Percentiles rank a stretch among this genome's conserved stretches.
Conservation (phyloP, 495 filamentous ascomycete species). For the Penicillium lagena region DNA sequence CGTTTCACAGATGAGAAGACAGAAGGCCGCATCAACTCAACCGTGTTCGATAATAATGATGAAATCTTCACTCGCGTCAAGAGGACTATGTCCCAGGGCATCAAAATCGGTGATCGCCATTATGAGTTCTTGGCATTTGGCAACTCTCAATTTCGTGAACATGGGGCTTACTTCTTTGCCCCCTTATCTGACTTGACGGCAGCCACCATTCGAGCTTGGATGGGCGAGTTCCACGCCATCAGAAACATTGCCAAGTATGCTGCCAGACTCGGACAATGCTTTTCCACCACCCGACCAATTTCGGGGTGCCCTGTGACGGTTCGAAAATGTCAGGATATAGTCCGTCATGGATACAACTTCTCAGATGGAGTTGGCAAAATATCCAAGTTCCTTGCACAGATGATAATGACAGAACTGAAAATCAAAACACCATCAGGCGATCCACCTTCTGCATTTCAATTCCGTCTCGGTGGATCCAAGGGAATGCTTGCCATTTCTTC, state of each 20-base stretch:
- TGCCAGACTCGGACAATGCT: slow-evolving; percentile 86
- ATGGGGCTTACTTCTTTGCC: slow-evolving; percentile 87
- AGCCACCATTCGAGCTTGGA: slow-evolving; percentile 76
- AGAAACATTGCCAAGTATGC: slow-evolving; percentile 75
- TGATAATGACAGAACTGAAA: slow-evolving; percentile 59
- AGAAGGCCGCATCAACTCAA: slow-evolving; percentile 51
- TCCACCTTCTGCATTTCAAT: slow-evolving; percentile 79
- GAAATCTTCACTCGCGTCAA: slow-evolving; percentile 69
- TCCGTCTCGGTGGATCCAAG: slow-evolving; percentile 87
- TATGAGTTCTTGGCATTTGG: slow-evolving; percentile 93
- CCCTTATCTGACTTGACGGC: slow-evolving; percentile 53
- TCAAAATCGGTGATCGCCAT: slow-evolving; percentile 69
- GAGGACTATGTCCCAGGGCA: slow-evolving; percentile 67
- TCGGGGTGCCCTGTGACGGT: slow-evolving; percentile 31
- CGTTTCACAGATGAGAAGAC: slow-evolving; percentile 82
- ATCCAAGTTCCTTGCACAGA: slow-evolving; percentile 64
- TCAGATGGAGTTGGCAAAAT: slow-evolving; percentile 95
- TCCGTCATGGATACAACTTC: slow-evolving; percentile 61
- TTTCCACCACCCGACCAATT: slow-evolving; percentile 82
- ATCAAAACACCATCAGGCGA: slow-evolving; percentile 37
- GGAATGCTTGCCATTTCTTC: slow-evolving; percentile 73
- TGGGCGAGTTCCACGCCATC: slow-evolving; percentile 81
- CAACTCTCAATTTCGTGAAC: slow-evolving; percentile 90
- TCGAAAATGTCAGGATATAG: slow-evolving; percentile 54
- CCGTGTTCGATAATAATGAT: slow-evolving; percentile 51